A percentile compares a stretch with the other conserved stretches of the same genome.
These are phyloP conservation scores for Syncephalastrum monosporum DNA, from an alignment of 371 early-diverging fungal species.

Conservation along the genomic window DNA sequence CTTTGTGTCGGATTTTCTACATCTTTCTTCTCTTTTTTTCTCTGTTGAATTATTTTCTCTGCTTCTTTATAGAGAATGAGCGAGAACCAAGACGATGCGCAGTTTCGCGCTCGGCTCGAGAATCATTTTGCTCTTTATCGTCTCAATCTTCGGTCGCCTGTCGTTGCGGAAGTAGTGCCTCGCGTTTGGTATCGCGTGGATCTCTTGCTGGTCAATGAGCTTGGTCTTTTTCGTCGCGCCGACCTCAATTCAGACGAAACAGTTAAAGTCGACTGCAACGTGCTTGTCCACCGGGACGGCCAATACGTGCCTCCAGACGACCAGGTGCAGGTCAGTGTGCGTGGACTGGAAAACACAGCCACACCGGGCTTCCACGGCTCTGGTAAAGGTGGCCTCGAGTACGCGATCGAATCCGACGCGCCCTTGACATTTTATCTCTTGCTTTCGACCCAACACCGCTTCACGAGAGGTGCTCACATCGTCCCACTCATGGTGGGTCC, in stretches of 20 bases:
- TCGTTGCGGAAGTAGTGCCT: conserved; percentile 20
- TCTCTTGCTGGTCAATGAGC: conserved; percentile 41
- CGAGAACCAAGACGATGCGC: conserved; percentile 21
- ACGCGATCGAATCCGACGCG: conserved; percentile 25
- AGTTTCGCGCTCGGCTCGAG: conserved; percentile 40
- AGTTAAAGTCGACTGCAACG: conserved; percentile 24
- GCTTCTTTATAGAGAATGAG: too few species aligned
- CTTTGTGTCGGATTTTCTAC: too few species aligned
- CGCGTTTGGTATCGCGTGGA: conserved; percentile 43
- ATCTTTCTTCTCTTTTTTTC: too few species aligned
- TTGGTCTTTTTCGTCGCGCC: conserved; percentile 39
- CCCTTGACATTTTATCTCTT: conserved; percentile 13
- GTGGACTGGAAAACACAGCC: conserved; percentile 5
- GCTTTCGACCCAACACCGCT: not conserved
- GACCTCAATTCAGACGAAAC: conserved; percentile 38
- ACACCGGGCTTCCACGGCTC: conserved; percentile 37
- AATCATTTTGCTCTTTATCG: conserved; percentile 47
- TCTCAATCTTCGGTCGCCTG: conserved; percentile 35
- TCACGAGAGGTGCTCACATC: conserved; percentile 11
- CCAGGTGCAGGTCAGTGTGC: not conserved
- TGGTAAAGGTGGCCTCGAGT: conserved; percentile 52
- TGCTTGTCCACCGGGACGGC: conserved; percentile 9
- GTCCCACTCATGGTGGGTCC: conserved; percentile 52
- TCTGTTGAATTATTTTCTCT: too few species aligned
- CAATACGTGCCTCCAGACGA: conserved; percentile 3